Evolutionary conservation across 495 filamentous ascomycete genomes (phyloP).

Genomic region (Aspergillus hancockii): DNA sequence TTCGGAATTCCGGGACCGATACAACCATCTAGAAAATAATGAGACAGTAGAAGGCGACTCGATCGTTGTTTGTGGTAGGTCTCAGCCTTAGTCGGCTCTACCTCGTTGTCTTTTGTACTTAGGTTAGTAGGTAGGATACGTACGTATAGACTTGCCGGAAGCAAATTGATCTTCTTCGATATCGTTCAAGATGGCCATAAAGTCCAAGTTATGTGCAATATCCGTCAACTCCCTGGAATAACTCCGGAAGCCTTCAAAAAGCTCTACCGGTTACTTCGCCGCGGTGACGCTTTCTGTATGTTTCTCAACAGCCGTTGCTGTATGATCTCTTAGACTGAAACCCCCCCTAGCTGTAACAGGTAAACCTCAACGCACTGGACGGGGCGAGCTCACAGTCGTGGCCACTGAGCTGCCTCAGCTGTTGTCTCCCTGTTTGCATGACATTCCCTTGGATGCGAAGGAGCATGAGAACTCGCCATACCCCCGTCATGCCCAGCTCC

Average conservation of each 20-base stretch:
- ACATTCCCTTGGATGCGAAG: conserved; percentile 63
- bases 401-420: conserved; percentile 67
- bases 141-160: conserved; percentile 58
- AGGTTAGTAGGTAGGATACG: conserved; percentile 65
- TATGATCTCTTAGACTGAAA: conserved; percentile 18
- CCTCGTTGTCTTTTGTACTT: conserved; percentile 40
- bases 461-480: conserved; percentile 69
- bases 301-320: conserved; percentile 14
- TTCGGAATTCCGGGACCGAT: conserved; percentile 40
- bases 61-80: conserved; percentile 50
- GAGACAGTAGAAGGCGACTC: conserved; percentile 46
- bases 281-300: conserved; percentile 80
- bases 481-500: conserved; percentile 74
- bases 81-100: conserved; percentile 25
- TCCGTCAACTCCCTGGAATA: conserved; percentile 53
- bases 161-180: conserved; percentile 83
- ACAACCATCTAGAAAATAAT: conserved; percentile 41
- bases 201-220: conserved; percentile 73
- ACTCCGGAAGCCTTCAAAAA: conserved; percentile 55
- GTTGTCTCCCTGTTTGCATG: conserved; percentile 74
- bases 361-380: conserved; percentile 64
- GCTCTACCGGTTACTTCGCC: conserved; percentile 57
- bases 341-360: conserved; percentile 62
- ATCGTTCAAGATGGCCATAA: conserved; percentile 67
- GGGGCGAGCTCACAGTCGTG: conserved; percentile 77